Conservation (phyloP, 257 asterid genomes). For the Gynochthodes officinalis region DNA sequence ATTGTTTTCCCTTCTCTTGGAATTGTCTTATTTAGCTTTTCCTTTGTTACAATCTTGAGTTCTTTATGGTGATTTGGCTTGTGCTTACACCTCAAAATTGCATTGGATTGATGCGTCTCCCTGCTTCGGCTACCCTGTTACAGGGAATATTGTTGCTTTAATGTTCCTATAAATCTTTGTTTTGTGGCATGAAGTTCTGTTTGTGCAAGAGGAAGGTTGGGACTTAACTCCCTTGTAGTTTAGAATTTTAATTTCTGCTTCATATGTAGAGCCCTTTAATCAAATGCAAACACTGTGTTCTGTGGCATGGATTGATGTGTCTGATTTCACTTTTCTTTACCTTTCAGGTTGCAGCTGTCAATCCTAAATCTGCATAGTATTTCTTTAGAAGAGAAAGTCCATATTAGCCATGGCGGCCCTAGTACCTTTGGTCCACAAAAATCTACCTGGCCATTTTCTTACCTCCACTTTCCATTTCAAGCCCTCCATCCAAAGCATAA, state of each 20-base stretch:
- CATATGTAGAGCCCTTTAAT: too few relatives aligned
- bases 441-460: conserved; percentile 11
- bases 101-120: neutral
- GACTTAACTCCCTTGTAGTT: neutral
- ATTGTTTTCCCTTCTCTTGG: neutral
- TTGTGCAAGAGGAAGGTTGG: neutral
- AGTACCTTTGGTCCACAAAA: conserved; percentile 21
- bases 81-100: neutral
- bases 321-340: neutral
- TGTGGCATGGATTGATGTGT: too few relatives aligned
- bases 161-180: neutral
- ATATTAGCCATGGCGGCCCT: conserved; percentile 22
- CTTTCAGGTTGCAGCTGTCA: neutral
- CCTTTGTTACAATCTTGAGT: neutral
- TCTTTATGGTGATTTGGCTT: neutral
- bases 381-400: neutral
- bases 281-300: too few relatives aligned
- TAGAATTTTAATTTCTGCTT: too few relatives aligned
- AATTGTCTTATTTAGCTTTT: neutral
- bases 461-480: conserved; percentile 9
- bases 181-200: neutral
- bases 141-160: neutral
- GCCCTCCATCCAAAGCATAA: conserved; percentile 16
- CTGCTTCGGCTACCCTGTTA: neutral
- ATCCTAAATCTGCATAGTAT: neutral